A percentile compares a stretch with the other conserved stretches of the same genome.
Evolutionary conservation across 2,329 filamentous ascomycete species (phyloP).

Genomic region (Exophiala bonariae): DNA sequence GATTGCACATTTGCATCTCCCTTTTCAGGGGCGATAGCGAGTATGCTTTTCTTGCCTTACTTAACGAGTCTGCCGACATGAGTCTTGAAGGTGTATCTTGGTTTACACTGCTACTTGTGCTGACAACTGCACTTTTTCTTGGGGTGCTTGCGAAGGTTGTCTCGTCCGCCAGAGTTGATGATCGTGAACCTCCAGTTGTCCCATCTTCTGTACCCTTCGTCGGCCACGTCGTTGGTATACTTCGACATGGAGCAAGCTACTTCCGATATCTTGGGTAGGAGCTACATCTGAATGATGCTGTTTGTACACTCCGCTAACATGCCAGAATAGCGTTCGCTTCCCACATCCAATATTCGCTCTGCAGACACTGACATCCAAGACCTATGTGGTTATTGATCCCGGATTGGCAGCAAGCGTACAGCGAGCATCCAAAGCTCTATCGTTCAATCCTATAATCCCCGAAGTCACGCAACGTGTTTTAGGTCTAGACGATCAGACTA

Average conservation of each 20-base stretch:
- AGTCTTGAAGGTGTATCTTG: no score
- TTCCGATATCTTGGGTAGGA: no score
- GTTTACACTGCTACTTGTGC: no score
- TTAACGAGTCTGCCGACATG: no score
- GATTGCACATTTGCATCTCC: no score
- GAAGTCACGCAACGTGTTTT: slow-evolving; percentile 1
- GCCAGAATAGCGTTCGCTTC: neutral
- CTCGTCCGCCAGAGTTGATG: no score
- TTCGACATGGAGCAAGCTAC: neutral
- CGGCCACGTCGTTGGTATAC: neutral
- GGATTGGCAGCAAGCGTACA: slow-evolving; percentile 1
- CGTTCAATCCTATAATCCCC: slow-evolving; percentile 1
- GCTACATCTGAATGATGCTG: no score
- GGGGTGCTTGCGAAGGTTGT: no score
- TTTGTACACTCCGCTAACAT: no score
- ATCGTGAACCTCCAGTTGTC: neutral
- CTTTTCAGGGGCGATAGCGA: no score
- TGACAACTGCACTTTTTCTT: no score
- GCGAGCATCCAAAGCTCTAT: neutral
- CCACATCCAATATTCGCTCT: neutral
- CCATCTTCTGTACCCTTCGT: neutral
- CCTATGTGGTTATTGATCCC: neutral
- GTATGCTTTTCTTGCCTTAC: no score
- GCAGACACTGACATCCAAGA: neutral
- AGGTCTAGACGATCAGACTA: slow-evolving; percentile 1